Conservation (phyloP, 1,139 yeast species). For the Saccharomyces pastorianus region DNA sequence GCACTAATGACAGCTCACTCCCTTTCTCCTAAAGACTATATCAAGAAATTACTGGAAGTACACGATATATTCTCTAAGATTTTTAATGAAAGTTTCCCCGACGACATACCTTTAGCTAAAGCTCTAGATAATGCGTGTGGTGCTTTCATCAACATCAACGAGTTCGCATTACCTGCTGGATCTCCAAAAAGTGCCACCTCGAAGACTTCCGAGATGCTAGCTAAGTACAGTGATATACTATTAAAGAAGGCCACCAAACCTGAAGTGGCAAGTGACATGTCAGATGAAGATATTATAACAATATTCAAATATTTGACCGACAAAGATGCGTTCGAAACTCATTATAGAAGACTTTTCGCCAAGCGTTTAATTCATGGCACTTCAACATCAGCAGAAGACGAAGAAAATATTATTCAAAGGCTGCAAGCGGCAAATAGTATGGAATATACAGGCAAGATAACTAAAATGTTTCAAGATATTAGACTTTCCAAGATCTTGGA, state of each 20-base stretch:
- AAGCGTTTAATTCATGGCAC: conserved; percentile 81
- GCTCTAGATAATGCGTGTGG: conserved; percentile 88
- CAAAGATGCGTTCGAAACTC: conserved; percentile 90
- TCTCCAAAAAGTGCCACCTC: conserved; percentile 43
- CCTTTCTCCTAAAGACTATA: conserved; percentile 59
- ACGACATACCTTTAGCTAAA: conserved; percentile 72
- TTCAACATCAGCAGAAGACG: conserved; percentile 76
- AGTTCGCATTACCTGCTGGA: conserved; percentile 64
- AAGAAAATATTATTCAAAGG: conserved; percentile 76
- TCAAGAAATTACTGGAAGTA: conserved; percentile 65
- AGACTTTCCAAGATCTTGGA: conserved; percentile 77
- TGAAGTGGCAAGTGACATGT: conserved; percentile 61
- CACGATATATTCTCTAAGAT: conserved; percentile 41
- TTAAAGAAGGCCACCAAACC: conserved; percentile 66
- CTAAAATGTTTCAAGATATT: conserved; percentile 95
- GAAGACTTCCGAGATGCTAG: conserved; percentile 82
- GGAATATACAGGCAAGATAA: conserved; percentile 89
- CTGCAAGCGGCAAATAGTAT: conserved; percentile 85
- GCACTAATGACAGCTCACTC: conserved; percentile 14
- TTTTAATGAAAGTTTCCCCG: conserved; percentile 68
- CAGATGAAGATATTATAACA: conserved; percentile 71
- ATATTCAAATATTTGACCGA: conserved; percentile 85
- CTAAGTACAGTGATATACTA: conserved; percentile 79
- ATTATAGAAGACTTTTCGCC: conserved; percentile 83
- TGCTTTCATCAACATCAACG: conserved; percentile 71